These are phyloP conservation scores for Apiospora marii DNA, from an alignment of 2,329 filamentous ascomycete species.

Conservation along the genomic window DNA sequence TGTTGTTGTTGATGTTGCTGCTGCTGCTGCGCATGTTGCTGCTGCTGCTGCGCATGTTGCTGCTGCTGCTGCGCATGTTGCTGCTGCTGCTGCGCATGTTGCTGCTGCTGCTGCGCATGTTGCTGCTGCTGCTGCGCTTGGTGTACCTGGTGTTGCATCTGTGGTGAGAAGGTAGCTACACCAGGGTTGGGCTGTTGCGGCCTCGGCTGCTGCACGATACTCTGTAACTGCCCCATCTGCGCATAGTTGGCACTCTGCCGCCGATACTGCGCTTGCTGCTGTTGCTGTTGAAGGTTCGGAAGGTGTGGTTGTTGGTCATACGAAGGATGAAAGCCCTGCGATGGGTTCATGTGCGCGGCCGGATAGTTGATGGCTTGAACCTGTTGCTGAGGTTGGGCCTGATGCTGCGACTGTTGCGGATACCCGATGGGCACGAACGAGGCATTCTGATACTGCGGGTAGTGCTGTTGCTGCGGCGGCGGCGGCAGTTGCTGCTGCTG, in stretches of 20 bases:
- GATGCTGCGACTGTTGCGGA: conserved; percentile 39
- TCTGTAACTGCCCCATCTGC: conserved; percentile 27
- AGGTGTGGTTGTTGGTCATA: conserved; percentile 40
- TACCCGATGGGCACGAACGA: conserved; percentile 32
- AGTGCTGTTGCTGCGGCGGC: conserved; percentile 2
- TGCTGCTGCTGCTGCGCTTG: conserved; percentile 9
- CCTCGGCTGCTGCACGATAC: conserved; percentile 24
- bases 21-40: conserved; percentile 24
- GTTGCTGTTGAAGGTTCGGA: conserved; percentile 43
- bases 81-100: conserved; percentile 14
- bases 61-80: conserved; percentile 32
- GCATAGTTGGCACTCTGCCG: conserved; percentile 29
- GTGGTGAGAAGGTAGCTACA: not conserved
- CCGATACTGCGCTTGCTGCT: conserved; percentile 35
- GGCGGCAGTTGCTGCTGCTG: conserved; percentile 1
- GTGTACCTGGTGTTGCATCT: not conserved
- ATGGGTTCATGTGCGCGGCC: conserved; percentile 31
- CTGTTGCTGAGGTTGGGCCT: conserved; percentile 36
- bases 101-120: conserved; percentile 28
- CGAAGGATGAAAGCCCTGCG: conserved; percentile 41
- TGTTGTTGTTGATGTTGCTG: not conserved
- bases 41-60: conserved; percentile 28
- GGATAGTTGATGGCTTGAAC: conserved; percentile 37
- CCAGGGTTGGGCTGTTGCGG: conserved; percentile 9
- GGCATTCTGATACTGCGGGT: conserved; percentile 32